Conservation (phyloP, 192 early-diverging fungal genomes). For the Linnemannia schmuckeri region DNA sequence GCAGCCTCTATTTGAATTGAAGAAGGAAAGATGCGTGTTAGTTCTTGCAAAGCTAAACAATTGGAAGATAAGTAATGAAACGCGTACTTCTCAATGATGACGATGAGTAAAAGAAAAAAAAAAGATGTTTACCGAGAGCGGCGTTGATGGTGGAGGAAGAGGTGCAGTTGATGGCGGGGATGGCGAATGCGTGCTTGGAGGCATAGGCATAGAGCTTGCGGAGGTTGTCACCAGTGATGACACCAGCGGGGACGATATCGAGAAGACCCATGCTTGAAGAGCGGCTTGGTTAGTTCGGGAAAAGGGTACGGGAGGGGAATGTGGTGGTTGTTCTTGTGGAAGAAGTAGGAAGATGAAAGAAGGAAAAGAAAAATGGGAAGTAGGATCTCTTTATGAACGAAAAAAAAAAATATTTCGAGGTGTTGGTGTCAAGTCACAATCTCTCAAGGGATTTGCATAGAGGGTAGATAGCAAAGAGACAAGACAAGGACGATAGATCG, state of each 20-base stretch:
- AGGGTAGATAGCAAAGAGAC: not conserved
- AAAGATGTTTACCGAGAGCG: slow-evolving; percentile 62
- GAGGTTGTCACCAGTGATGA: slow-evolving; percentile 92
- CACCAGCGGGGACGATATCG: slow-evolving; percentile 87
- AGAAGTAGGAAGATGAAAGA: slow-evolving; percentile 14
- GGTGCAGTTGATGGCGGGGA: slow-evolving; percentile 96
- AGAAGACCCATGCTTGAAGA: slow-evolving; percentile 73
- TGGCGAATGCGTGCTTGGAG: slow-evolving; percentile 86
- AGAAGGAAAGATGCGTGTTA: not conserved
- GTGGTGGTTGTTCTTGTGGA: not conserved
- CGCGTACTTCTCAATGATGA: not conserved
- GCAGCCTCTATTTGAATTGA: slow-evolving; percentile 76
- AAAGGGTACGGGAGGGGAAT: not conserved
- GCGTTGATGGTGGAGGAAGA: slow-evolving; percentile 92
- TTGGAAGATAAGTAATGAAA: not conserved
- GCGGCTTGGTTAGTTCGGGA: slow-evolving; percentile 2
- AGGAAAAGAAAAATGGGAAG: not conserved
- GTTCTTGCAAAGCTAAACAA: not conserved
- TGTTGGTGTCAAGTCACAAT: not conserved
- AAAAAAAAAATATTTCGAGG: not conserved
- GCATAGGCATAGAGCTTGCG: slow-evolving; percentile 81
- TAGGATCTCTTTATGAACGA: not conserved
- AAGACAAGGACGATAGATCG: not conserved
- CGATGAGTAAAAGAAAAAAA: not conserved
- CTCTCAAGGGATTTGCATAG: not conserved